Base-by-base conservation (phyloP, 1,284 basidiomycete species). In the Leccinum huronense region DNA sequence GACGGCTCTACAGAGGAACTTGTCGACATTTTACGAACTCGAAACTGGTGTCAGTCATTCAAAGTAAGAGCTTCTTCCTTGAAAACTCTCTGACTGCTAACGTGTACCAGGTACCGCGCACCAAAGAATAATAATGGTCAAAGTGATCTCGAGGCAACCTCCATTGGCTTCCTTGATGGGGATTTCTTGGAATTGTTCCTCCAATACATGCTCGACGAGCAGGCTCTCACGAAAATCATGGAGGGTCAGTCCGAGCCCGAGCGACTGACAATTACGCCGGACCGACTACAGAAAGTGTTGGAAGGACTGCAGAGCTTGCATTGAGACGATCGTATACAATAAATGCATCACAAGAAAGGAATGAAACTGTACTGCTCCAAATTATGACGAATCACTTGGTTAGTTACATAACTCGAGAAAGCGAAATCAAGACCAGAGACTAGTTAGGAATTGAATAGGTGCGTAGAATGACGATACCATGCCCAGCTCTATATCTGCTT, bases 161-260 rank as follows among this genome's bases (percentile, higher is more conserved):
- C 85, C 19, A 77, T 84, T 73, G 95, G 95, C 2, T 95, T 97
- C 80, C 80, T 97, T 33, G 95, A 98, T 69, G 95, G 95, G 3
- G 91, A 95, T 72, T 93, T 95, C 70, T 76, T 96, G 33, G 91
- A 95, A 74, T 78, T 80, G 34, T 88, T 90, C 77, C 79, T 93
- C 31, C 38, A 74, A 70, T 61, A 71, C 71, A 30, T 78, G 80
- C 3, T 70, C 75, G 38, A 73, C 75, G 38, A 72, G 77, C 10
- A 70, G 75, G 70, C 79, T 14, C 72, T 83, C 11, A 71, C 78
- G 42, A 77, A 80, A 65, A 80, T 89, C 9, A 76, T 87, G 70
- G 70, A 78, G 34, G 89, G 89, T 19, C 77, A 79, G 19, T 84
- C 78, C 60, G 80, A 83, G 58, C 82, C 84, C 2, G 88, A 90